These are phyloP conservation scores for Melanomma pulvis-pyrius DNA, from an alignment of 495 filamentous ascomycete species.

Conservation along the genomic window DNA sequence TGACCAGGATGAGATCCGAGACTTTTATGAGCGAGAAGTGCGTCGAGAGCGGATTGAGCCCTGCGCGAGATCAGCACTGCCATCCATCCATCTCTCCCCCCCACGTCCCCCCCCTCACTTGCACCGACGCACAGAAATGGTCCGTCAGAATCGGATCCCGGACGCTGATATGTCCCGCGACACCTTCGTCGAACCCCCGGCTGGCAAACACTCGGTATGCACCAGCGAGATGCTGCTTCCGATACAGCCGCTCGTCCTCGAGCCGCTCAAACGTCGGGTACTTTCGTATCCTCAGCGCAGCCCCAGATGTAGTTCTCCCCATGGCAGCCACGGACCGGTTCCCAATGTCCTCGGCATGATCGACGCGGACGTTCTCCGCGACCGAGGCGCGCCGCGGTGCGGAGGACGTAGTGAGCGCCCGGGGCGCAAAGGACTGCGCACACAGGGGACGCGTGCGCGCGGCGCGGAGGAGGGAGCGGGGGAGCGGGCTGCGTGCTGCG, in stretches of 20 bases:
- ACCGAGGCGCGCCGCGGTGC: background rate
- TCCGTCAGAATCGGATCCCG: slow-evolving; percentile 54
- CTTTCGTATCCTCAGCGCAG: slow-evolving; percentile 40
- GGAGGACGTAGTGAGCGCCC: slow-evolving; percentile 4
- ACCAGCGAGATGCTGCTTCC: slow-evolving; percentile 71
- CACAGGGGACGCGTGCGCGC: background rate
- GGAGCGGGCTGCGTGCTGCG: slow-evolving; percentile 4
- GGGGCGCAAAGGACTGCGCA: background rate
- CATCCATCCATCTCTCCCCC: background rate
- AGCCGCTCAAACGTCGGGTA: slow-evolving; percentile 61
- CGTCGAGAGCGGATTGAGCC: slow-evolving; percentile 57
- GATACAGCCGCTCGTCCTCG: slow-evolving; percentile 65
- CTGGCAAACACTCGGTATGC: slow-evolving; percentile 74
- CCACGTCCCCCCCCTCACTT: background rate
- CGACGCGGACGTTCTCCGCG: background rate
- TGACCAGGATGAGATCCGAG: slow-evolving; percentile 58
- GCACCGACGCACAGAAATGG: slow-evolving; percentile 48
- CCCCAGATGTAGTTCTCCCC: slow-evolving; percentile 40
- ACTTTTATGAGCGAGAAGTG: slow-evolving; percentile 61
- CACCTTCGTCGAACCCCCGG: slow-evolving; percentile 69
- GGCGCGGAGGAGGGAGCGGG: background rate
- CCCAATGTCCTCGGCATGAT: slow-evolving; percentile 23
- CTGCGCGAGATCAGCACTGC: background rate
- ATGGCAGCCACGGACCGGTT: slow-evolving; percentile 39
- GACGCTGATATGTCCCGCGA: slow-evolving; percentile 65